Conservation (phyloP, 2,329 filamentous ascomycete genomes). For the Pseudocercospora vitis region DNA sequence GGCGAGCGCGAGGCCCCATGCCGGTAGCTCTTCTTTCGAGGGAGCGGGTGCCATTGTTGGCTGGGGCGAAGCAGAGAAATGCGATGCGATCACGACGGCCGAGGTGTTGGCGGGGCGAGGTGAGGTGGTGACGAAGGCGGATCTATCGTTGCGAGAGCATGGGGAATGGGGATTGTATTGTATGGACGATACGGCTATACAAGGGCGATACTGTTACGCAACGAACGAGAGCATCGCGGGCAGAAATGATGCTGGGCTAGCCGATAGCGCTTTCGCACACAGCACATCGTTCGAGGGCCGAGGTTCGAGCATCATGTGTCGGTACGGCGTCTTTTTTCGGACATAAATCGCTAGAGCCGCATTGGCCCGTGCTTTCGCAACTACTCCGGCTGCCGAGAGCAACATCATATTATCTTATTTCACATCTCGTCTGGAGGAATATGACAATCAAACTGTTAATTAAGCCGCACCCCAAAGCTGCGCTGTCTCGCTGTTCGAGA, state of each 20-base stretch:
- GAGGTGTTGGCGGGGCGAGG: slow-evolving; percentile 8
- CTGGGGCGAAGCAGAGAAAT: not conserved
- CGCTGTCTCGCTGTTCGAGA: too few species aligned
- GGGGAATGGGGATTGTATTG: not conserved
- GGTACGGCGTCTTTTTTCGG: not conserved
- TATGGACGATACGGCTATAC: not conserved
- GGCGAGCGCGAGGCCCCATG: slow-evolving; percentile 90
- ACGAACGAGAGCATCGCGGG: not conserved
- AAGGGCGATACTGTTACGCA: not conserved
- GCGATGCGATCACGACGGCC: not conserved
- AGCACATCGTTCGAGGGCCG: not conserved
- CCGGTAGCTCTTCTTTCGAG: slow-evolving; percentile 63
- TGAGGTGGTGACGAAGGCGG: not conserved
- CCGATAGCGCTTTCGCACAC: not conserved
- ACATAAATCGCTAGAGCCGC: not conserved
- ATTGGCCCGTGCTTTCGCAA: not conserved
- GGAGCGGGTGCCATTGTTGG: slow-evolving; percentile 31
- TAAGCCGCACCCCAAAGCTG: too few species aligned
- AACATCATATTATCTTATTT: too few species aligned
- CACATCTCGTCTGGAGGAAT: too few species aligned
- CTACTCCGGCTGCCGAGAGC: too few species aligned
- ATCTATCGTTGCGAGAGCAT: slow-evolving; percentile 1
- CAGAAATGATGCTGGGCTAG: slow-evolving; percentile 6
- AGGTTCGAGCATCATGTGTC: not conserved
- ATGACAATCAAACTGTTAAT: too few species aligned